Conservation (phyloP, 371 early-diverging fungal species). For the Sporodiniella umbellata region DNA sequence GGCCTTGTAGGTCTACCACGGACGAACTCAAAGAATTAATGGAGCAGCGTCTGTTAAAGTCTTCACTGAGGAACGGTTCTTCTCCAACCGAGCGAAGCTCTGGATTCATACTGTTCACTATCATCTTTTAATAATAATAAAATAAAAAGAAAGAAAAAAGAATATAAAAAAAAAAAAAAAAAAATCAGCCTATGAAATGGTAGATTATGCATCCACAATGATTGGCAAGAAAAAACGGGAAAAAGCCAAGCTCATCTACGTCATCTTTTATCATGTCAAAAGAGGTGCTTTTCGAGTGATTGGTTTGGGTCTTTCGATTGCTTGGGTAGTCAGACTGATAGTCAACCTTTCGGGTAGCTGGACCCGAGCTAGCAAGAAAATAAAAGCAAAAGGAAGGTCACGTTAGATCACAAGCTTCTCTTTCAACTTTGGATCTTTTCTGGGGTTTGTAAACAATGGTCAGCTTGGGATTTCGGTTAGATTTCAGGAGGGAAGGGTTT, state of each 20-base stretch:
- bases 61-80: not conserved
- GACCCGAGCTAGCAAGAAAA: conserved; percentile 64
- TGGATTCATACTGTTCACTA: not conserved
- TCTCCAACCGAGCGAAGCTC: not conserved
- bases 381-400: not conserved
- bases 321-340: conserved; percentile 75
- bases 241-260: too few relatives aligned
- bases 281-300: conserved; percentile 39
- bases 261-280: not conserved
- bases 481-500: too few relatives aligned
- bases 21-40: conserved; percentile 10
- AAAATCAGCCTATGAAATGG: conserved; percentile 14
- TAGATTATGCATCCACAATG: conserved; percentile 3
- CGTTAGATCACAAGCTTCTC: too few relatives aligned
- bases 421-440: too few relatives aligned
- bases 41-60: conserved; percentile 9
- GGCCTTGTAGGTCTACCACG: conserved; percentile 33
- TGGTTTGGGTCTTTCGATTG: conserved; percentile 81
- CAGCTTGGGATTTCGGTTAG: too few relatives aligned
- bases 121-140: not conserved
- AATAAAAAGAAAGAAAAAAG: conserved; percentile 4
- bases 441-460: too few relatives aligned
- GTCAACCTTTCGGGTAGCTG: conserved; percentile 73
- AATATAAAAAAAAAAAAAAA: not conserved
- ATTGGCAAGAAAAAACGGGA: too few relatives aligned